Evolutionary conservation across 257 asterid species (phyloP).

Genomic region (Primulina tabacum): DNA sequence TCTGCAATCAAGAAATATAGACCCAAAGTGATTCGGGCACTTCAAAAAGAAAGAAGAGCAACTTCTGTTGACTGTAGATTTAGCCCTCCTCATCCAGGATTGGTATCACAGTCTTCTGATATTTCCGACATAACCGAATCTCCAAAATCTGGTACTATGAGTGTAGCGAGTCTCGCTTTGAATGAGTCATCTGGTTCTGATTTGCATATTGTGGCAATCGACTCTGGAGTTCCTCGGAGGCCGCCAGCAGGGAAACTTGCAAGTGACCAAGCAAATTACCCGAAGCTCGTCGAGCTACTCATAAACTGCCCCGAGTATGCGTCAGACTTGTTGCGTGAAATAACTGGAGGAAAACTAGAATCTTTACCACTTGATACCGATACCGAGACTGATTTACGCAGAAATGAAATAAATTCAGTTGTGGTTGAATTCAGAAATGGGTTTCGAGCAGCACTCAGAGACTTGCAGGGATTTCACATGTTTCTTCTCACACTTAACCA

Average conservation of each 20-base stretch:
- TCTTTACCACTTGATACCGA: constrained; percentile 43
- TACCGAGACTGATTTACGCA: constrained; percentile 29
- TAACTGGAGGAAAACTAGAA: constrained; percentile 82
- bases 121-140: constrained; percentile 72
- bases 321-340: constrained; percentile 64
- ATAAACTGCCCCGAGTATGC: constrained; percentile 82
- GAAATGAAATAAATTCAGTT: constrained; percentile 48
- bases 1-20: constrained; percentile 80
- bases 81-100: constrained; percentile 50
- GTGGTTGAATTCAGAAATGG: constrained; percentile 77
- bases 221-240: constrained; percentile 95
- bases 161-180: constrained; percentile 50
- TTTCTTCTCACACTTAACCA: constrained; percentile 92
- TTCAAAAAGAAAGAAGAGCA: constrained; percentile 91
- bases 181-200: constrained; percentile 42
- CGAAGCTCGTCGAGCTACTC: constrained; percentile 89
- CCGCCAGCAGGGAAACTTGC: constrained; percentile 99
- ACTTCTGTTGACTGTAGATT: constrained; percentile 69
- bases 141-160: constrained; percentile 62
- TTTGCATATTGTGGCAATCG: constrained; percentile 82
- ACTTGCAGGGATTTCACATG: constrained; percentile 93
- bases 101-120: constrained; percentile 71
- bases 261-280: constrained; percentile 85
- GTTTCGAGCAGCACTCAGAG: constrained; percentile 85
- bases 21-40: constrained; percentile 83